Evolutionary conservation across 331 rosid species (phyloP), one percentile per base, ranked within the genome.

Genomic region (Malus hybrid): DNA sequence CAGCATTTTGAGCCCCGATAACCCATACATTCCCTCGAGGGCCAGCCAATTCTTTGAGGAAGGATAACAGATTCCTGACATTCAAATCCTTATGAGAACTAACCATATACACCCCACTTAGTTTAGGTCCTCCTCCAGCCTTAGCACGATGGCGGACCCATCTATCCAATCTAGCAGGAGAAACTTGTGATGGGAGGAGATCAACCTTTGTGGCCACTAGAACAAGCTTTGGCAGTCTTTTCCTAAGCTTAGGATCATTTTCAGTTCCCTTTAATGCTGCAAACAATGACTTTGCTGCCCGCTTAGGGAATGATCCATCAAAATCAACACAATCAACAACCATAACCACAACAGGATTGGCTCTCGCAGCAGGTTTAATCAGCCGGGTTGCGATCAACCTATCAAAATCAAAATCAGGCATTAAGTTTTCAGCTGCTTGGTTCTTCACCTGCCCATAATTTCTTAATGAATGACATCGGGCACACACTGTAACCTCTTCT

Each of bases 21-120:
- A 93, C 97, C 98, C 98, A 93, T 79, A 93, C 97, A 81, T 88
- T 91, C 61, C 97, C 98, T 7, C 98, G 96, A 67, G 98, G 98
- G 74, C 98, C 98, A 64, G 94, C 89, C 83, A 87, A 86, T 66
- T 81, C 79, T 81, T 91, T 93, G 48, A 93, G 56, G 74, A 86
- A 93, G 52, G 97, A 88, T 79, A 91, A 80, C 84, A 93, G 65
- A 83, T 91, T 93, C 82, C 79, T 90, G 69, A 93, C 73, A 4
- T 97, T 96, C 65, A 93, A 67, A 84, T 93, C 98, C 84, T 91
- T 91, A 13, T 76, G 87, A 46, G 97, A 70, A 78, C 98, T 91
- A 28, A 93, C 98, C 85, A 90, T 10, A 86, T 90, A 90, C 56
- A 93, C 93, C 28, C 91, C 96, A 10, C 87, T 86, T 44, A 91